These are phyloP conservation scores for Houttuynia cordata DNA, from an alignment of 164 flowering plant species.

Conservation along the genomic window DNA sequence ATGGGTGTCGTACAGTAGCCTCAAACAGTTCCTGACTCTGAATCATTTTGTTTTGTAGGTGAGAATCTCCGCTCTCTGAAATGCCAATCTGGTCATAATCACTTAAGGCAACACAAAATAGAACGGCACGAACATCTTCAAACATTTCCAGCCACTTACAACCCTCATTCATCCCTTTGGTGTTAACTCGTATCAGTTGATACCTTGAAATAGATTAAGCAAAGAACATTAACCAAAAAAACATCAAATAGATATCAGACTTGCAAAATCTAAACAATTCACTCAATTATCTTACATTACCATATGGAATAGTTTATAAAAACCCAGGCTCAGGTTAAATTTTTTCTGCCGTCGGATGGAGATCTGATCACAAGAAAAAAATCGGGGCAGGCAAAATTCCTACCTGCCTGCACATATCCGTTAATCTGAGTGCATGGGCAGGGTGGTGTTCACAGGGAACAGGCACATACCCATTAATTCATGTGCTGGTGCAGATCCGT, in stretches of 20 bases:
- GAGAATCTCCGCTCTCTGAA: slow-evolving; percentile 29
- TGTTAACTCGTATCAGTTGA: slow-evolving; percentile 79
- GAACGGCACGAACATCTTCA: slow-evolving; percentile 84
- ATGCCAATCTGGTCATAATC: slow-evolving; percentile 71
- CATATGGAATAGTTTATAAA: too few species aligned
- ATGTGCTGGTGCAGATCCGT: too few species aligned
- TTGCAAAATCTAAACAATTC: neutral
- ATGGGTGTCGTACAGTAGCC: slow-evolving; percentile 68
- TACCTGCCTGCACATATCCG: too few species aligned
- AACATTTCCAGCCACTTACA: slow-evolving; percentile 99
- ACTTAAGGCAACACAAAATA: slow-evolving; percentile 72
- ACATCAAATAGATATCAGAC: neutral
- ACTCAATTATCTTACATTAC: too few species aligned
- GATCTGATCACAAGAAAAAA: too few species aligned
- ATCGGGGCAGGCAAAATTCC: too few species aligned
- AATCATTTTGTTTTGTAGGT: slow-evolving; percentile 72
- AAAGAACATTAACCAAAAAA: neutral
- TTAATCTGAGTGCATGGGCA: too few species aligned
- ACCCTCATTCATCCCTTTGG: slow-evolving; percentile 91
- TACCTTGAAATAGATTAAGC: slow-evolving; percentile 27
- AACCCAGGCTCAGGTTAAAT: too few species aligned
- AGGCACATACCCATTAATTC: too few species aligned
- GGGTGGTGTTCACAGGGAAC: too few species aligned
- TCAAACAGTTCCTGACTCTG: slow-evolving; percentile 85
- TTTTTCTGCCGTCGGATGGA: too few species aligned